Base-by-base conservation (phyloP, 2,329 filamentous ascomycete genomes). In the Myriosclerotinia scirpicola region DNA sequence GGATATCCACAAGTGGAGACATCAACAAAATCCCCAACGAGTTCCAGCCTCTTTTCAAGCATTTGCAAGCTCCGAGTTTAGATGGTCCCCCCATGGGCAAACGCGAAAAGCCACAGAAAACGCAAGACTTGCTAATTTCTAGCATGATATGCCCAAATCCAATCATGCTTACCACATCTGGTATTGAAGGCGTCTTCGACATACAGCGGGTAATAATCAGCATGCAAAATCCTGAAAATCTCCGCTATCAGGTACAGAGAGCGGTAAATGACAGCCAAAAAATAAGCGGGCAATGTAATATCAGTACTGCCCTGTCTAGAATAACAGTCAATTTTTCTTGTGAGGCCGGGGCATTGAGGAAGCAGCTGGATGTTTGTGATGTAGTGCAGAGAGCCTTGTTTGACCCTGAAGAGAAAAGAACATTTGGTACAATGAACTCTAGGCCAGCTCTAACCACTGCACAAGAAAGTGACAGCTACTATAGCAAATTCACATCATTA, bases 61-160 rank as follows among this genome's bases (percentile, higher is more conserved):
- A 69, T 44, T 44, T 66, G 1, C 7, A 66, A 52, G 42, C 67
- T 34, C 54, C 50, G 9, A 52, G 42, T 40, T n/a, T 67, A 20
- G 54, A 64, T 54, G 46, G 46, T n/a, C n/a, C 34, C 17, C 53
- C 22, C 46, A 26, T 65, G 36, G 26, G 50, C 1, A 54, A 46
- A 68, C 44, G 48, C 59, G 40, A 67, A 22, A 67, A 63, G 60
- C 55, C 38, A 42, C 53, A 65, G 48, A 65, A 15, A 65, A 46
- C 50, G 26, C 53, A 54, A 44, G 26, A 42, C 17, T 52, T 61
- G 55, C 26, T 22, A n/a, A 58, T 12, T 26, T 66, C 72, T 15
- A 71, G 68, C 44, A 77, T 73, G 67, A 76, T 76, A 54, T 78
- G 73, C 9, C 76, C 75, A 26, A 77, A 77, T 66, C 76, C 75